A percentile compares a stretch with the other conserved stretches of the same genome.
phyloP scores from a whole-genome alignment of 176 grass and related monocot genomes.

The Oryza officinalis region DNA sequence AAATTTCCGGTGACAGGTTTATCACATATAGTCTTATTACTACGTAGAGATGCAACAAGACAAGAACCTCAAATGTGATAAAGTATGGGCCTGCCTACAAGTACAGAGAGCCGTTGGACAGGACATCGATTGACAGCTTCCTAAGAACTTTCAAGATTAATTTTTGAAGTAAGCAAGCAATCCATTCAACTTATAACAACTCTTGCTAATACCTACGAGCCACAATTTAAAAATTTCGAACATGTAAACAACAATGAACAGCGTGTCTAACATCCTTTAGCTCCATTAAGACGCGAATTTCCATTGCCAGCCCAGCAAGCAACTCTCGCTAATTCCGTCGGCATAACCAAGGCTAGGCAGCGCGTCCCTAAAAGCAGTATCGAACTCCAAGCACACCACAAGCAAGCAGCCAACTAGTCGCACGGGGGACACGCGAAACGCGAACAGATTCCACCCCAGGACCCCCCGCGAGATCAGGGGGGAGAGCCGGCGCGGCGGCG shows the following conservation, averaged over 20 bases:
- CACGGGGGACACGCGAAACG: background rate
- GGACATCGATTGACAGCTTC: background rate
- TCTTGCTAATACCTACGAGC: background rate
- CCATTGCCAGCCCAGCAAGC: background rate
- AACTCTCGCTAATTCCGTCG: background rate
- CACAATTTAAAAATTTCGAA: background rate
- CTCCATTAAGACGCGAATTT: constrained; percentile 10
- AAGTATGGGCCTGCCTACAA: background rate
- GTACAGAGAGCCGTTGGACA: background rate
- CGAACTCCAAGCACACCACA: background rate
- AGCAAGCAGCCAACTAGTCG: background rate
- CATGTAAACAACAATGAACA: background rate
- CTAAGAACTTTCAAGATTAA: background rate
- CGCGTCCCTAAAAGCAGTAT: background rate
- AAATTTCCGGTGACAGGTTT: background rate
- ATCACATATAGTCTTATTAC: background rate
- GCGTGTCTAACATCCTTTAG: background rate
- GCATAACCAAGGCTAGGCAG: background rate
- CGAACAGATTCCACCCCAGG: background rate
- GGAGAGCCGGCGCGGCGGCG: background rate
- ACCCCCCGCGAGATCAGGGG: background rate
- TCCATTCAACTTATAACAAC: background rate
- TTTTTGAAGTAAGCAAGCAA: background rate
- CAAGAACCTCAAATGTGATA: background rate
- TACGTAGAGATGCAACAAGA: background rate